phyloP scores from a whole-genome alignment of 1,139 yeast species.

The Pichia sp. region DNA sequence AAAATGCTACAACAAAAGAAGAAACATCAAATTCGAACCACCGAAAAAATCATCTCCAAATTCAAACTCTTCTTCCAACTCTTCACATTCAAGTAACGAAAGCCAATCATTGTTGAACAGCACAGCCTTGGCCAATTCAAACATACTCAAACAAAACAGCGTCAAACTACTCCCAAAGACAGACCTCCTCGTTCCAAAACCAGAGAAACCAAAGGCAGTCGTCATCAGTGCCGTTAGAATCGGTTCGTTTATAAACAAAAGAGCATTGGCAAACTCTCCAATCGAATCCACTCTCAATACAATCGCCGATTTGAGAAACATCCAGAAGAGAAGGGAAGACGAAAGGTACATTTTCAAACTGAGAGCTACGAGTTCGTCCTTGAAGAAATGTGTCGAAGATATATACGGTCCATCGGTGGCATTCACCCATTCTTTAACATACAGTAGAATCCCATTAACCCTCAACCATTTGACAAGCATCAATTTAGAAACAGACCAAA shows the following conservation, averaged over 20 bases:
- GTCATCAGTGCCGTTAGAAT: conserved; percentile 22
- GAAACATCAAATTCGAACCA: conserved; percentile 14
- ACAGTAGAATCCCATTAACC: conserved; percentile 29
- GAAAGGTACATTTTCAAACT: conserved; percentile 24
- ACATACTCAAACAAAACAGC: no score
- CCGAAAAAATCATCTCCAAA: conserved; percentile 7
- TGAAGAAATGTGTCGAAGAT: conserved; percentile 24
- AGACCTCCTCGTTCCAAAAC: conserved; percentile 4
- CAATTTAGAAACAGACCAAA: conserved; percentile 30
- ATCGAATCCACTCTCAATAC: conserved; percentile 4
- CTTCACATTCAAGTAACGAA: no score
- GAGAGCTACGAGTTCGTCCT: conserved; percentile 14
- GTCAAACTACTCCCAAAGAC: conserved; percentile 1
- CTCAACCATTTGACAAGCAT: conserved; percentile 19
- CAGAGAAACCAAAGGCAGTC: not conserved
- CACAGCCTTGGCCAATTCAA: no score
- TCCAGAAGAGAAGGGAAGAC: conserved; percentile 23
- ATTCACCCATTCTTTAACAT: conserved; percentile 27
- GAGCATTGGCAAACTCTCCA: not conserved
- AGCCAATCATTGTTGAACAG: no score
- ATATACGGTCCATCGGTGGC: conserved; percentile 17
- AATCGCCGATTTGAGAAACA: conserved; percentile 22
- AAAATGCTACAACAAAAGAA: conserved; percentile 27
- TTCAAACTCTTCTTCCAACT: not conserved
- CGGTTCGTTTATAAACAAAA: conserved; percentile 19